phyloP scores from a whole-genome alignment of 2,329 filamentous ascomycete species.

The Phialocephala subalpina region DNA sequence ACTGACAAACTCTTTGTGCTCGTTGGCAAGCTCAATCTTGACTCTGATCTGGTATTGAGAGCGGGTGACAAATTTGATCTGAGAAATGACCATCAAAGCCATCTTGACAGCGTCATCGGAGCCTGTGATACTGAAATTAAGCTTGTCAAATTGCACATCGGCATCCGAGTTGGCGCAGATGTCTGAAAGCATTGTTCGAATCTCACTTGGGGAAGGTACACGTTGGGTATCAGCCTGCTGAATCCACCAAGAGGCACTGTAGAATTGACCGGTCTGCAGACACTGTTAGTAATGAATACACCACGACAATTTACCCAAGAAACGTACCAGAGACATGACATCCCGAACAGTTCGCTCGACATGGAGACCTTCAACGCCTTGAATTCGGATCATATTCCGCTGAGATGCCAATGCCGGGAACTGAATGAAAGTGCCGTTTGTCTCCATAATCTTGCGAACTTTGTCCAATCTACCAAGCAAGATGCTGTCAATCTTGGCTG shows the following conservation, averaged over 20 bases:
- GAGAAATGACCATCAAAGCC: slow-evolving; percentile 92
- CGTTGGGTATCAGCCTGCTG: slow-evolving; percentile 75
- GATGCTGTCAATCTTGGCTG: slow-evolving; percentile 94
- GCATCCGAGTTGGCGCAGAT: slow-evolving; percentile 97
- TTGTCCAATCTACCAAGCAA: slow-evolving; percentile 92
- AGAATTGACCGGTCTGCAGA: slow-evolving; percentile 88
- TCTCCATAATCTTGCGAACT: slow-evolving; percentile 96
- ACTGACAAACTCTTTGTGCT: slow-evolving; percentile 99
- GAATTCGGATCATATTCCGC: slow-evolving; percentile 84
- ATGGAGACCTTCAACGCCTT: slow-evolving; percentile 91
- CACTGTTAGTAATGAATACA: background rate
- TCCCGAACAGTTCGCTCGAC: slow-evolving; percentile 95
- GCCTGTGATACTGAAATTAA: slow-evolving; percentile 92
- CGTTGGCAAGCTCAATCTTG: slow-evolving; percentile 98
- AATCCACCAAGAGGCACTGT: slow-evolving; percentile 96
- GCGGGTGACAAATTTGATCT: slow-evolving; percentile 87
- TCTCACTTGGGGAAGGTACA: slow-evolving; percentile 70
- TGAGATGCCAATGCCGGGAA: slow-evolving; percentile 89
- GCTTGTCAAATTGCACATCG: slow-evolving; percentile 92
- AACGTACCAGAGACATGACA: slow-evolving; percentile 87
- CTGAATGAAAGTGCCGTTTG: slow-evolving; percentile 93
- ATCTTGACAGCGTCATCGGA: slow-evolving; percentile 97
- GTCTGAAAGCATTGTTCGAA: slow-evolving; percentile 90
- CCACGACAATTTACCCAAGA: slow-evolving; percentile 3
- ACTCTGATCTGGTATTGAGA: slow-evolving; percentile 93